Conservation (phyloP, 2,329 filamentous ascomycete genomes). For the Aureobasidium leucospermi region DNA sequence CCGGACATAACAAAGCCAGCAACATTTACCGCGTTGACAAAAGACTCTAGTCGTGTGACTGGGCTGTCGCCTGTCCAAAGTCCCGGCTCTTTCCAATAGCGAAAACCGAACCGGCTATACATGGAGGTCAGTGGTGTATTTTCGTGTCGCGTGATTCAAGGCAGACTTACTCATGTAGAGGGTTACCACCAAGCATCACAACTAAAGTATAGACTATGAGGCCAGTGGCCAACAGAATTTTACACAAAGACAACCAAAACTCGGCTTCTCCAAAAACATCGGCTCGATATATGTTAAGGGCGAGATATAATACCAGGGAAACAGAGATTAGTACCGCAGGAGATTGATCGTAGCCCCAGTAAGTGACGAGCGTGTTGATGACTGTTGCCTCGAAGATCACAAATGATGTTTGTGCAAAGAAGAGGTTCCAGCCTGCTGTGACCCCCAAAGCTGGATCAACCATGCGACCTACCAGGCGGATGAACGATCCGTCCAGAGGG, state of each 20-base stretch:
- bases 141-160: background rate
- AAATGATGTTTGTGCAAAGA: constrained; percentile 41
- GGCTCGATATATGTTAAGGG: constrained; percentile 37
- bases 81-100: constrained; percentile 34
- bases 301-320: constrained; percentile 9
- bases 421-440: constrained; percentile 37
- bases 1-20: constrained; percentile 41
- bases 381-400: constrained; percentile 36
- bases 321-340: constrained; percentile 10
- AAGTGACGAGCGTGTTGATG: constrained; percentile 11
- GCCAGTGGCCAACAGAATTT: constrained; percentile 37
- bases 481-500: constrained; percentile 47
- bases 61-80: constrained; percentile 22
- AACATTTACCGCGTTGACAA: constrained; percentile 26
- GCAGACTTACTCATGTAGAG: constrained; percentile 20
- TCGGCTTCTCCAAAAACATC: constrained; percentile 38
- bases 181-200: constrained; percentile 30
- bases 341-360: constrained; percentile 13
- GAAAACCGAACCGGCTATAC: constrained; percentile 31
- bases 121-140: background rate
- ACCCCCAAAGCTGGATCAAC: constrained; percentile 51
- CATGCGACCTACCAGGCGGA: constrained; percentile 42
- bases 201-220: constrained; percentile 36
- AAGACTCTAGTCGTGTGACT: constrained; percentile 19
- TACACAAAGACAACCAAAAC: constrained; percentile 47